Evolutionary conservation across 345 rosid species (phyloP).

Genomic region (Heritiera littoralis): DNA sequence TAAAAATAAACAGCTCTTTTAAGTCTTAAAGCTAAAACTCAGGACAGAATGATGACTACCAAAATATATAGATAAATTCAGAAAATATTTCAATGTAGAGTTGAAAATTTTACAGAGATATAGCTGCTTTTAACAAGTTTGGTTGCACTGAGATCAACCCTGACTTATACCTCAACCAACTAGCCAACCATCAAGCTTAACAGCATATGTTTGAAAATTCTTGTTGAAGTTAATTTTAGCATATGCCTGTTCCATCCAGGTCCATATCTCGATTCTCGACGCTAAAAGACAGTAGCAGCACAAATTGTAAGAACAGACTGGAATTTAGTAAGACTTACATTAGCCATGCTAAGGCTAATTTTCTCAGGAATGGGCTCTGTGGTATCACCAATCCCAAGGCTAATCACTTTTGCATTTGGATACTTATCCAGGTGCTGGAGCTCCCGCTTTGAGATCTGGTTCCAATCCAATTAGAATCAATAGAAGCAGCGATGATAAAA

Average conservation of each 20-base stretch:
- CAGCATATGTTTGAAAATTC: not conserved
- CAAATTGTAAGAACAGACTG: not conserved
- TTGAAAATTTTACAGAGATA: not conserved
- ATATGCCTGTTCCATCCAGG: slow-evolving; percentile 5
- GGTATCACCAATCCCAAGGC: slow-evolving; percentile 82
- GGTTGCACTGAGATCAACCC: not conserved
- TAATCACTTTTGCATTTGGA: slow-evolving; percentile 60
- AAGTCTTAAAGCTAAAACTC: not conserved
- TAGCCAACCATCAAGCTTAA: slow-evolving; percentile 5
- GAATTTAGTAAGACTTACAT: slow-evolving; percentile 37
- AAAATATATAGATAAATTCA: not conserved
- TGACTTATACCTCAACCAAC: not conserved
- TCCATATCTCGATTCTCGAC: not conserved
- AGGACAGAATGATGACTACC: not conserved
- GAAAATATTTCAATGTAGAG: not conserved
- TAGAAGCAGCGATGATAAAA: slow-evolving; percentile 3
- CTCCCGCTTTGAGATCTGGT: slow-evolving; percentile 61
- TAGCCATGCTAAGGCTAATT: slow-evolving; percentile 63
- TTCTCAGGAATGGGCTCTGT: slow-evolving; percentile 67
- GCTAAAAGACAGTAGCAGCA: not conserved
- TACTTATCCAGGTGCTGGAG: slow-evolving; percentile 51
- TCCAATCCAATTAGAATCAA: slow-evolving; percentile 1
- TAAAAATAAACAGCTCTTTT: not conserved
- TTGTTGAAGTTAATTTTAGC: not conserved
- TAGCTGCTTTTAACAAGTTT: not conserved